A percentile compares a stretch with the other conserved stretches of the same genome.
phyloP scores from a whole-genome alignment of 1,284 basidiomycete species.

The Apiotrichum montevideense region DNA sequence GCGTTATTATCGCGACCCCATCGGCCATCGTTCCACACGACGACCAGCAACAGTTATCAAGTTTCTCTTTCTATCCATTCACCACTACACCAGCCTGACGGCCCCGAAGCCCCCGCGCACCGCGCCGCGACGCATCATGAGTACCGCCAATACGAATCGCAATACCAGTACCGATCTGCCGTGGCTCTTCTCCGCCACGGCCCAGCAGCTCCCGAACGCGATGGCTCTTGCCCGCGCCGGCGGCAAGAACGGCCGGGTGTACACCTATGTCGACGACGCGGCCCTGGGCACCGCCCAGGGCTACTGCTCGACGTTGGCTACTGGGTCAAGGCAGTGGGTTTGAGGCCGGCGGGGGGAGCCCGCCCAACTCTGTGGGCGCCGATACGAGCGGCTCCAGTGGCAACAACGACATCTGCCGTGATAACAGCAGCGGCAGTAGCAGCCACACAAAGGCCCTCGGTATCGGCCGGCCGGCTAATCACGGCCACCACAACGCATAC shows the following conservation, averaged over 20 bases:
- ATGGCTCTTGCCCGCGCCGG: slow-evolving; percentile 43
- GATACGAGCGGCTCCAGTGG: not conserved
- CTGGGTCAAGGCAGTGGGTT: slow-evolving; percentile 47
- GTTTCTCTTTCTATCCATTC: not conserved
- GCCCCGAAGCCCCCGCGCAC: slow-evolving; percentile 2
- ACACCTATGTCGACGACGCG: slow-evolving; percentile 36
- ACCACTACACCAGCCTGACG: not conserved
- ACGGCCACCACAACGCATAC: not conserved
- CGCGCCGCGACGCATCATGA: slow-evolving; percentile 1
- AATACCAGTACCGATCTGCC: not conserved
- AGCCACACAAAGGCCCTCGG: not conserved
- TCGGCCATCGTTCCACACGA: no score
- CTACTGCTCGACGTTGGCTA: slow-evolving; percentile 32
- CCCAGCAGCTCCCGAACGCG: slow-evolving; percentile 21
- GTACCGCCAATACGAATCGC: not conserved
- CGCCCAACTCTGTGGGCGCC: slow-evolving; percentile 15
- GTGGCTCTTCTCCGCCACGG: slow-evolving; percentile 23
- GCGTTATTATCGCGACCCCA: no score
- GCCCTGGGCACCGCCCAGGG: slow-evolving; percentile 16
- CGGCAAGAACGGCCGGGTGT: slow-evolving; percentile 26
- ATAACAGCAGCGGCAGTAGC: not conserved
- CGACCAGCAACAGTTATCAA: no score
- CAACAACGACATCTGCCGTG: not conserved
- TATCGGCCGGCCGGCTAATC: no score
- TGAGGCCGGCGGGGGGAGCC: slow-evolving; percentile 48